Evolutionary conservation across 2,329 filamentous ascomycete genomes (phyloP), one percentile per base, ranked within the genome.

Genomic region (Periconia sp.): DNA sequence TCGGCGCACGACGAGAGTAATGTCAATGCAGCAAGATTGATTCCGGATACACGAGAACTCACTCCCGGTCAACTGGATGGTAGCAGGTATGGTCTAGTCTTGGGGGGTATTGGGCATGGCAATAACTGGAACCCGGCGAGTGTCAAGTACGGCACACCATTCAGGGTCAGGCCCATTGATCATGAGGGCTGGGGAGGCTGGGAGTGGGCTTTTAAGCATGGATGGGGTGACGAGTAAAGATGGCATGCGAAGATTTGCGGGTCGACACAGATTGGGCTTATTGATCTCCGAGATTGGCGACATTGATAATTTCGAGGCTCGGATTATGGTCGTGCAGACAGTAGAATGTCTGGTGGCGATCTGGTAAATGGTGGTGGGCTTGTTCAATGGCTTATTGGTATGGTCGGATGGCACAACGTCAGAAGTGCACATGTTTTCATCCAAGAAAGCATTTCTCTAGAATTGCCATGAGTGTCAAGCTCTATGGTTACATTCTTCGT

Each of bases 181-280:
- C 52, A 57, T 39, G 45, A 43, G 5, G 55, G 54, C 3, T 62
- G 57, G 57, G 57, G 55, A 12, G 54, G 54, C n/a, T 41, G 40
- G 50, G 43, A 55, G 19, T 57, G 57, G 55, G 55, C 46, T n/a
- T 22, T 46, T 8, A 23, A 23, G 31, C 39, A 36, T 17, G 50
- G 40, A 1, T 49, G 46, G 48, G 35, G 18, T 4, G 18, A 48
- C n/a, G 23, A 45, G 36, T n/a, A n/a, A n/a, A n/a, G n/a, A n/a
- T 43, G n/a, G 13, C 19, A 26, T 25, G 13, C 28, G 34, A 36
- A 3, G 12, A 16, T 17, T 32, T 10, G 12, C 29, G n/a, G n/a
- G n/a, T 17, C 6, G 15, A 32, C 16, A 10, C 8, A 18, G 15
- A 17, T 15, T 1, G 11, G 2, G 13, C 29, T 5, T 17, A 33